Evolutionary conservation across 2,329 filamentous ascomycete species (phyloP).

Genomic region (Diatrype stigma): DNA sequence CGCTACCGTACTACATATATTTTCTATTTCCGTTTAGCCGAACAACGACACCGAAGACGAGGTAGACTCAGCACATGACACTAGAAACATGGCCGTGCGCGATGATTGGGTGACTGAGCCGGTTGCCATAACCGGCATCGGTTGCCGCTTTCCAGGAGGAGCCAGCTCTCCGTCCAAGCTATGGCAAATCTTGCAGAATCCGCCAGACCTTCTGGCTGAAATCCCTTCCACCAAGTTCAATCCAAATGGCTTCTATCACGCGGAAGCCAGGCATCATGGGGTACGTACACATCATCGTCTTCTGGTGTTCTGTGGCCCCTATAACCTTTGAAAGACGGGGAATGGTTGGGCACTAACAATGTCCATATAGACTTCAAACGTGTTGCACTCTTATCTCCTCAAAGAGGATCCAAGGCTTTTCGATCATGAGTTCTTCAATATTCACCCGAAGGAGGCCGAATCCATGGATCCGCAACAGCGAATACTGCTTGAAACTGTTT

Average conservation of each 20-base stretch:
- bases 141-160: not conserved
- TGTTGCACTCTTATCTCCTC: too few species aligned
- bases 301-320: too few species aligned
- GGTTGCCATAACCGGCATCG: not conserved
- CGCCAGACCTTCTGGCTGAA: not conserved
- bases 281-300: too few species aligned
- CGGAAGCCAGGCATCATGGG: not conserved
- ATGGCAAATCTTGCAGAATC: not conserved
- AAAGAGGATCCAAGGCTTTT: not conserved
- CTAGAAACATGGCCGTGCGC: too few species aligned
- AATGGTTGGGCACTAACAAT: too few species aligned
- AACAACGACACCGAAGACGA: too few species aligned
- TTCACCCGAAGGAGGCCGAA: constrained; percentile 3
- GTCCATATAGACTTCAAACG: not conserved
- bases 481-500: constrained; percentile 46
- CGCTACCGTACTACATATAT: too few species aligned
- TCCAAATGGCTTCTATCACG: not conserved
- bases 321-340: too few species aligned
- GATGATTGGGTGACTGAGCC: too few species aligned
- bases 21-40: too few species aligned
- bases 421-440: constrained; percentile 5
- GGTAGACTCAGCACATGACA: too few species aligned
- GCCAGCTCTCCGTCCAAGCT: not conserved
- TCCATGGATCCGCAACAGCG: constrained; percentile 15
- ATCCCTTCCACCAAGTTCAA: not conserved